Evolutionary conservation across 371 early-diverging fungal species (phyloP), one percentile per base, ranked within the genome.

Genomic region (Umbelopsis sp.): DNA sequence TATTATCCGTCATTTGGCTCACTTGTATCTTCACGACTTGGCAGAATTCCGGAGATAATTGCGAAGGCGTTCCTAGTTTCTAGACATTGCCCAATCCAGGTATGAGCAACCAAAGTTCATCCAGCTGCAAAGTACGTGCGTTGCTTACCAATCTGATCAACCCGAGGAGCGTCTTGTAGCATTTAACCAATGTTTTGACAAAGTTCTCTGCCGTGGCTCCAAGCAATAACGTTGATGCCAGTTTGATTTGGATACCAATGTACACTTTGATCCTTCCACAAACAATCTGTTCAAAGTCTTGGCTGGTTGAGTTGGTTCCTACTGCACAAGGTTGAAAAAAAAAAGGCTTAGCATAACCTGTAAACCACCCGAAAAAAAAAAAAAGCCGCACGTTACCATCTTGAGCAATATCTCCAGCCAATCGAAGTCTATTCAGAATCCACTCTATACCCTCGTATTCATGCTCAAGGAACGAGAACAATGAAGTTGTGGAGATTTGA

Each of bases 71-170:
- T 4, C 46, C n/a, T 1, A 80, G 64, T 80, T 82, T 82, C 84
- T 85, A 67, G 18, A 46, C n/a, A 10, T 68, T 4, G 37, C 65
- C 44, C 44, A 37, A 53, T 44, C 18, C 35, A 44, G 64, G 11
- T 38, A 10, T 51, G 12, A 45, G 41, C 41, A 67, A 25, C 20
- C 50, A 20, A 50, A 9, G 32, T 18, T 44, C 7, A 63, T 14
- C 29, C 16, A 20, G 6, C 68, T 37, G 44, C n/a, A 20, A 57
- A 1, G 32, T 32, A 11, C 32, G 44, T 44, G 4, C 29, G 44
- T 9, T 4, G 72, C 80, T 71, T 79, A 86, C 86, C 68, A 82
- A 79, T 82, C 81, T 81, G 16, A 78, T 76, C 45, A 84, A 69
- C 11, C 79, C 65, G n/a, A 71, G 63, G 1, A 84, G 65, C 29